These are phyloP conservation scores for Teunomyces gatunensis DNA, from an alignment of 805 yeast genomes.

Conservation along the genomic window DNA sequence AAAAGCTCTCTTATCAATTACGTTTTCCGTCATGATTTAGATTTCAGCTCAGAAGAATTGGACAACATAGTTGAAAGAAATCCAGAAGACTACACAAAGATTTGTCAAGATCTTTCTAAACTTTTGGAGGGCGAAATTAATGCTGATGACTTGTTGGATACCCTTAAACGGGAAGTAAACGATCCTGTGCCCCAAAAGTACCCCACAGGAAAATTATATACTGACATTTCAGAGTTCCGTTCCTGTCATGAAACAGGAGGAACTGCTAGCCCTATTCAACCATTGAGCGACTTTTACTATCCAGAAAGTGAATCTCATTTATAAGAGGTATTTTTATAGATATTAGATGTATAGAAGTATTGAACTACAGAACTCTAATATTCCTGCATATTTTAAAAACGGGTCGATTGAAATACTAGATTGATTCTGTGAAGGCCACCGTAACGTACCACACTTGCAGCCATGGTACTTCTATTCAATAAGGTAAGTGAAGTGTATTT, in stretches of 20 bases:
- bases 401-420: no score
- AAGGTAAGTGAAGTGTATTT: constrained; percentile 31
- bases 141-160: constrained; percentile 11
- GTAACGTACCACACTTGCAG: not conserved
- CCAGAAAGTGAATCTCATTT: constrained; percentile 18
- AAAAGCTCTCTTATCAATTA: constrained; percentile 27
- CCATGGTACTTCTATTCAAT: constrained; percentile 26
- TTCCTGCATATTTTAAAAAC: no score
- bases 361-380: no score
- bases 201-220: constrained; percentile 50
- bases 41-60: constrained; percentile 23
- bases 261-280: constrained; percentile 54
- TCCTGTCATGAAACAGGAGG: constrained; percentile 51
- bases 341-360: not conserved
- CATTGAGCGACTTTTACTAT: constrained; percentile 24
- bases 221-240: constrained; percentile 55
- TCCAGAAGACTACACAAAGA: constrained; percentile 7
- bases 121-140: constrained; percentile 21
- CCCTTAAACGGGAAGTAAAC: constrained; percentile 15
- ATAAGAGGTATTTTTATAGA: constrained; percentile 3
- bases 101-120: constrained; percentile 19
- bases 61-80: constrained; percentile 16
- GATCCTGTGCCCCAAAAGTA: constrained; percentile 37
- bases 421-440: not conserved
- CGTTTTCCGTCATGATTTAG: constrained; percentile 19